Conservation (phyloP, 2,329 filamentous ascomycete species). For the Paraphoma sp. region DNA sequence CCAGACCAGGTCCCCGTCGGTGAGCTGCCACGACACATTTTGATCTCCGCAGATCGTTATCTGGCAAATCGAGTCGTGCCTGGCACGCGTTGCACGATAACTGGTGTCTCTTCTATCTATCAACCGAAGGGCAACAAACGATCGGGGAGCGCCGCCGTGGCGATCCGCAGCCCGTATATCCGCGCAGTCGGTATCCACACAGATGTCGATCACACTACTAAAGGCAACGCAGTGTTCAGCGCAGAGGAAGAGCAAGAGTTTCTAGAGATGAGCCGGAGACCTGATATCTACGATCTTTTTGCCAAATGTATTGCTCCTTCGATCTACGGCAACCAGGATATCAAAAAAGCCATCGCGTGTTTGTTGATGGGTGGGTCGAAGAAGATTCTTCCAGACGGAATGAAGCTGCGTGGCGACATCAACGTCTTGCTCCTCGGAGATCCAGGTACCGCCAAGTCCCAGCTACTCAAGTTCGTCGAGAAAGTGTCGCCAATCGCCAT, state of each 20-base stretch:
- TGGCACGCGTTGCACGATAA: slow-evolving; percentile 91
- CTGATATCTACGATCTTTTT: slow-evolving; percentile 91
- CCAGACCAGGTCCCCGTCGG: slow-evolving; percentile 97
- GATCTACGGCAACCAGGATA: slow-evolving; percentile 94
- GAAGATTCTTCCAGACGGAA: slow-evolving; percentile 96
- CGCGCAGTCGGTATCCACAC: slow-evolving; percentile 91
- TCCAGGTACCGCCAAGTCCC: slow-evolving; percentile 96
- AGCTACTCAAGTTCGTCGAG: slow-evolving; percentile 95
- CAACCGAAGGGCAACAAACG: slow-evolving; percentile 88
- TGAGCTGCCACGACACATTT: slow-evolving; percentile 90
- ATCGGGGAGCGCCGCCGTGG: slow-evolving; percentile 78
- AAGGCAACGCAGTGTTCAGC: slow-evolving; percentile 82
- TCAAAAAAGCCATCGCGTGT: slow-evolving; percentile 97
- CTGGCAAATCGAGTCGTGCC: slow-evolving; percentile 95
- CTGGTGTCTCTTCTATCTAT: slow-evolving; percentile 98
- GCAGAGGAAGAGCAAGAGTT: slow-evolving; percentile 99
- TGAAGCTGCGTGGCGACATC: slow-evolving; percentile 97
- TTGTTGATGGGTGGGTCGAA: slow-evolving; percentile 93
- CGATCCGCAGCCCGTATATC: slow-evolving; percentile 93
- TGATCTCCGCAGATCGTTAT: slow-evolving; percentile 96
- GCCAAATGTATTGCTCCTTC: slow-evolving; percentile 93
- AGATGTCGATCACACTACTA: slow-evolving; percentile 86
- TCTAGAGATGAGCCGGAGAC: slow-evolving; percentile 83
- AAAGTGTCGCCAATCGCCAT: slow-evolving; percentile 96
- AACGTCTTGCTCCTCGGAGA: slow-evolving; percentile 97